Evolutionary conservation across 768 basidiomycete genomes (phyloP).

Genomic region (Dacryopinax primogenitus): DNA sequence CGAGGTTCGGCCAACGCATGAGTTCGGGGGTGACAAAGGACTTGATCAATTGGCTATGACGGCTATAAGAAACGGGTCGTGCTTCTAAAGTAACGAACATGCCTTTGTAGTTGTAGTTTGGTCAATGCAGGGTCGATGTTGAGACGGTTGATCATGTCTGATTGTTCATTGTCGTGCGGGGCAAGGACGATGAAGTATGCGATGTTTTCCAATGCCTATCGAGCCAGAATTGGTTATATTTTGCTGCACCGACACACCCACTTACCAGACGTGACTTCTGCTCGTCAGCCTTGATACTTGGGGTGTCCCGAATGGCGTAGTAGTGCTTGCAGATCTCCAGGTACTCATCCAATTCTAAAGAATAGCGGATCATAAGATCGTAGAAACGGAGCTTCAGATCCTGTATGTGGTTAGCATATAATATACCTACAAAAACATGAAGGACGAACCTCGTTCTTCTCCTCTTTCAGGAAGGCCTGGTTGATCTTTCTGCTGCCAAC

Average conservation of each 20-base stretch:
- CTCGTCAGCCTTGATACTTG: slow-evolving; percentile 77
- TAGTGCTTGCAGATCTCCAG: slow-evolving; percentile 92
- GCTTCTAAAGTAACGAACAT: slow-evolving; percentile 21
- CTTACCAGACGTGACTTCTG: slow-evolving; percentile 54
- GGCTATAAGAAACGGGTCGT: slow-evolving; percentile 11
- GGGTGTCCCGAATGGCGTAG: slow-evolving; percentile 94
- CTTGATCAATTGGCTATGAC: slow-evolving; percentile 76
- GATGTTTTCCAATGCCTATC: slow-evolving; percentile 82
- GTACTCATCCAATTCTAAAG: slow-evolving; percentile 69
- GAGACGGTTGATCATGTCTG: slow-evolving; percentile 86
- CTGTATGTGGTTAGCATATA: slow-evolving; percentile 31
- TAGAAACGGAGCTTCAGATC: slow-evolving; percentile 94
- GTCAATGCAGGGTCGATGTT: slow-evolving; percentile 62
- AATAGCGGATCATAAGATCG: slow-evolving; percentile 91
- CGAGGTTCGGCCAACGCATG: slow-evolving; percentile 95
- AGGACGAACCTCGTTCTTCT: slow-evolving; percentile 66
- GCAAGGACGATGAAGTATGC: slow-evolving; percentile 89
- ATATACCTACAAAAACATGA: slow-evolving; percentile 7
- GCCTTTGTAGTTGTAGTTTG: slow-evolving; percentile 81
- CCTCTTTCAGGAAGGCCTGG: slow-evolving; percentile 78
- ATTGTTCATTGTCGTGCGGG: slow-evolving; percentile 92
- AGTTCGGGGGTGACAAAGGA: slow-evolving; percentile 86
- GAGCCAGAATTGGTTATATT: slow-evolving; percentile 14
- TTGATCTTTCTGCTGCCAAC: slow-evolving; percentile 91
- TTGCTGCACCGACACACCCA: slow-evolving; percentile 8